phyloP scores from a whole-genome alignment of 2,329 filamentous ascomycete genomes.

The Cercospora sp. region DNA sequence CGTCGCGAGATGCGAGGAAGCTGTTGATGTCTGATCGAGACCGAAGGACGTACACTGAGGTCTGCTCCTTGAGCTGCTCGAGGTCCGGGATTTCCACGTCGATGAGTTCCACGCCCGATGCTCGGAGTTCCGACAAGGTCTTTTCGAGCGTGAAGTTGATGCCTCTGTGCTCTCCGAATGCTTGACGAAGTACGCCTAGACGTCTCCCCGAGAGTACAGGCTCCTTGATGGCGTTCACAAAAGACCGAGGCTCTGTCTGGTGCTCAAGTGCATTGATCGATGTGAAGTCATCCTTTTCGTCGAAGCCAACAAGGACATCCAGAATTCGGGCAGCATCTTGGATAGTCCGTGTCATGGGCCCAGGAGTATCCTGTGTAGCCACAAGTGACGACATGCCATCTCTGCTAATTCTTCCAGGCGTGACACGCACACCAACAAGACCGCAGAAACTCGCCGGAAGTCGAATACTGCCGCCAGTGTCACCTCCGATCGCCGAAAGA shows the following conservation, averaged over 20 bases:
- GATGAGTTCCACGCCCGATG: conserved; percentile 28
- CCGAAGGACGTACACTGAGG: conserved; percentile 27
- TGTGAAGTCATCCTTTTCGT: conserved; percentile 27
- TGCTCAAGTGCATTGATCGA: conserved; percentile 25
- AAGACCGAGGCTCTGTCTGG: conserved; percentile 5
- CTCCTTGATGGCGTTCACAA: conserved; percentile 24
- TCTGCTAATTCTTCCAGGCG: conserved; percentile 31
- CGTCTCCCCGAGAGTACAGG: conserved; percentile 24
- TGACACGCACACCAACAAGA: conserved; percentile 33
- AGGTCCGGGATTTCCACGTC: conserved; percentile 31
- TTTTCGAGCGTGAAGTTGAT: conserved; percentile 23
- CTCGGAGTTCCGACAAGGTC: conserved; percentile 20
- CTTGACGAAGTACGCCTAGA: conserved; percentile 30
- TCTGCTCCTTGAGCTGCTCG: conserved; percentile 23
- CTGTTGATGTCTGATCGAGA: conserved; percentile 33
- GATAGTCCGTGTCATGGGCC: conserved; percentile 30
- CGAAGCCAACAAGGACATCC: conserved; percentile 30
- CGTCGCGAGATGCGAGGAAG: conserved; percentile 26
- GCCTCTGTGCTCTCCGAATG: conserved; percentile 28
- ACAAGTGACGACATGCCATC: conserved; percentile 30
- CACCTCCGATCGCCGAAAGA: conserved; percentile 32
- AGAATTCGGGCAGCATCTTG: conserved; percentile 31
- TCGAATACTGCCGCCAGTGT: conserved; percentile 34
- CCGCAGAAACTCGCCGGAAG: conserved; percentile 32
- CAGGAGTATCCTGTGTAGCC: conserved; percentile 31